Evolutionary conservation across 768 basidiomycete species (phyloP).

Genomic region (Tulasnella sp.): DNA sequence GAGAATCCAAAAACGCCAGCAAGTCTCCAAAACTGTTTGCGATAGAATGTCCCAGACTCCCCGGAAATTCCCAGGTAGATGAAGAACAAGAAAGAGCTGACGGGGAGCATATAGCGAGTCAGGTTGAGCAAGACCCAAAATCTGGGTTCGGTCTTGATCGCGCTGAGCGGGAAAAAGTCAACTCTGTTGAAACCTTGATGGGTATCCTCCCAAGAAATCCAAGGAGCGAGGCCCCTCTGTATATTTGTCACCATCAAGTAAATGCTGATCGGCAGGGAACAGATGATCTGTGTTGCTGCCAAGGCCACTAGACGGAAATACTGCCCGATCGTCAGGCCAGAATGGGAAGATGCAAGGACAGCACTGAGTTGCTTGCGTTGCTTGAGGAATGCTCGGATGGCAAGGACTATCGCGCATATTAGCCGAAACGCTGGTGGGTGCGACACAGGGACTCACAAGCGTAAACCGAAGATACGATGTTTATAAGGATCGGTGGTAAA

Average conservation of each 20-base stretch:
- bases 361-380: constrained; percentile 25
- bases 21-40: neutral
- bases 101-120: constrained; percentile 48
- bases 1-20: neutral
- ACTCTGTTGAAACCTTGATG: constrained; percentile 28
- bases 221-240: constrained; percentile 17
- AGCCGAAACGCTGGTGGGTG: neutral
- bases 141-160: constrained; percentile 17
- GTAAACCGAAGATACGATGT: constrained; percentile 44
- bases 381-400: constrained; percentile 28
- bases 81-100: constrained; percentile 59
- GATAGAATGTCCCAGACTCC: constrained; percentile 19
- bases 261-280: constrained; percentile 31
- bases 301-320: constrained; percentile 39
- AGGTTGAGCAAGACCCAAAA: constrained; percentile 38
- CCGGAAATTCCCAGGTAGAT: constrained; percentile 56
- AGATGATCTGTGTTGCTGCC: constrained; percentile 34
- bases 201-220: constrained; percentile 32
- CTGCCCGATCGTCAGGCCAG: constrained; percentile 33
- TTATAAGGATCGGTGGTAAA: constrained; percentile 48
- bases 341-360: constrained; percentile 5
- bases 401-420: neutral
- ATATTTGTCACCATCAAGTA: constrained; percentile 22
- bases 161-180: constrained; percentile 24
- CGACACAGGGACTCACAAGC: constrained; percentile 41